Percentiles rank a stretch among this genome's conserved stretches.
phyloP scores from a whole-genome alignment of 1,284 basidiomycete species.

The Ceratobasidium sp. region DNA sequence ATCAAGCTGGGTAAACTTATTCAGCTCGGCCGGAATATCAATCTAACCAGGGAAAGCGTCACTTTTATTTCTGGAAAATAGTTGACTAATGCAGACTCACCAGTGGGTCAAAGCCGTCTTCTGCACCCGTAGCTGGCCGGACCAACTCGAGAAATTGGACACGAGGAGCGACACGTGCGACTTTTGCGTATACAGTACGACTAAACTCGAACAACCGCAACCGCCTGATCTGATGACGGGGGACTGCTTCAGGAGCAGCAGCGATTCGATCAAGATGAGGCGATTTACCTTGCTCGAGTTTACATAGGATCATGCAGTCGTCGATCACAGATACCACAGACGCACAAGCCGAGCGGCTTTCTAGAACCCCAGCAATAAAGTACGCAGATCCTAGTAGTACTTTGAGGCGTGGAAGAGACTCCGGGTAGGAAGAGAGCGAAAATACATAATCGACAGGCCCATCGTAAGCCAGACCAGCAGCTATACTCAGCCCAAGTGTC shows the following conservation, averaged over 20 bases:
- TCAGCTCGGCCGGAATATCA: slow-evolving; percentile 16
- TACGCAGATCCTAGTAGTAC: slow-evolving; percentile 16
- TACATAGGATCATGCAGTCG: slow-evolving; percentile 7
- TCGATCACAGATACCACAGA: slow-evolving; percentile 10
- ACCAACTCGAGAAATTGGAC: slow-evolving; percentile 23
- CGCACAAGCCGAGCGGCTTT: slow-evolving; percentile 21
- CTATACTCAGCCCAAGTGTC: neutral
- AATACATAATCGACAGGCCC: neutral
- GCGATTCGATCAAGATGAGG: slow-evolving; percentile 21
- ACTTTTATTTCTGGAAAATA: neutral
- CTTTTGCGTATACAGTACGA: neutral
- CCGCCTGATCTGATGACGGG: neutral
- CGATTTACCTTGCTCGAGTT: neutral
- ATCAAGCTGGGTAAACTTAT: slow-evolving; percentile 4
- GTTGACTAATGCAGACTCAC: neutral
- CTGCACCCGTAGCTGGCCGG: no score
- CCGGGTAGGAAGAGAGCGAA: neutral
- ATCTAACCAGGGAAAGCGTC: neutral
- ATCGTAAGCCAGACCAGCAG: neutral
- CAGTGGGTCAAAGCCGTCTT: neutral
- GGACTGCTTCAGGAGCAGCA: neutral
- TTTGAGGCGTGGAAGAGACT: slow-evolving; percentile 14
- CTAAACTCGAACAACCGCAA: neutral
- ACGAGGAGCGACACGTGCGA: neutral
- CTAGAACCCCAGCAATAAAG: slow-evolving; percentile 21